Evolutionary conservation across 768 basidiomycete genomes (phyloP).

Genomic region (Hortiboletus flavorubellus): DNA sequence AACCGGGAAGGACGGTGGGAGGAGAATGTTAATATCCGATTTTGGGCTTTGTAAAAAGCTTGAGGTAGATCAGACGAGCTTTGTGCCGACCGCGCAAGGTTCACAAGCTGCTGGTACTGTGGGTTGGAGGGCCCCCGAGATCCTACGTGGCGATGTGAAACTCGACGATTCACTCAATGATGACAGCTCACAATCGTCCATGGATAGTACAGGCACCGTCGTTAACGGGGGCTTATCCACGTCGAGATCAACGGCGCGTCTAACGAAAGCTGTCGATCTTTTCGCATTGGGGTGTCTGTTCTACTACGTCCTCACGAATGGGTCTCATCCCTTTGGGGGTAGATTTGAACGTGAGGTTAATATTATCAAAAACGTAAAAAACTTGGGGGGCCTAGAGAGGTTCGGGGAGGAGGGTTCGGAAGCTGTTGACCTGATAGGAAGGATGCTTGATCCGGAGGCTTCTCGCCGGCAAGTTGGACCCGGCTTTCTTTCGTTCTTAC

Average conservation of each 20-base stretch:
- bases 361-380: conserved; percentile 80
- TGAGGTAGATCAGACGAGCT: conserved; percentile 94
- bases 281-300: conserved; percentile 96
- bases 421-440: conserved; percentile 72
- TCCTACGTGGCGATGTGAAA: conserved; percentile 90
- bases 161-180: conserved; percentile 71
- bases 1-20: conserved; percentile 38
- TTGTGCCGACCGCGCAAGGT: conserved; percentile 88
- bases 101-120: conserved; percentile 89
- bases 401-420: conserved; percentile 96
- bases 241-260: conserved; percentile 45
- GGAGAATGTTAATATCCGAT: conserved; percentile 92
- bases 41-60: conserved; percentile 96
- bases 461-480: conserved; percentile 57
- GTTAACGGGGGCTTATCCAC: conserved; percentile 22
- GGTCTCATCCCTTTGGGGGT: conserved; percentile 92
- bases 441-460: conserved; percentile 79
- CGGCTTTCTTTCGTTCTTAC: background rate
- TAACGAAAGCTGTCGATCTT: conserved; percentile 96
- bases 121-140: conserved; percentile 98
- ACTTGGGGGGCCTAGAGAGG: conserved; percentile 63
- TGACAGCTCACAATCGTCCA: conserved; percentile 63
- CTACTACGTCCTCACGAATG: conserved; percentile 87
- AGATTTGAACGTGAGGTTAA: conserved; percentile 92
- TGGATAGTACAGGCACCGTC: conserved; percentile 58